Conservation (phyloP, 108 stramenopile genomes). For the Nitzschia putrida region DNA sequence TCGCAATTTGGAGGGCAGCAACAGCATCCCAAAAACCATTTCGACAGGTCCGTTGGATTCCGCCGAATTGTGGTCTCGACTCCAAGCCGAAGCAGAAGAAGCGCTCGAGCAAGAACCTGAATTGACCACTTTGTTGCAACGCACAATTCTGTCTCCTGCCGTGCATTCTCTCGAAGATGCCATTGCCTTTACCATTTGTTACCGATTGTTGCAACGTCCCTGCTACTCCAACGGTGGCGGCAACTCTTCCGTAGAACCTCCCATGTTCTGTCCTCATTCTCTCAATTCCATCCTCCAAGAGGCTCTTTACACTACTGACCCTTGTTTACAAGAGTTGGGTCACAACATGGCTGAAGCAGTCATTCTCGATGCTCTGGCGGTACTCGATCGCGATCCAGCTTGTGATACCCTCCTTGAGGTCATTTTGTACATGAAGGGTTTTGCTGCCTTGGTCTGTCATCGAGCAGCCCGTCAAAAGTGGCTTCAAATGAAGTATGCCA, state of each 20-base stretch:
- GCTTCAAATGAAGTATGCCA: slow-evolving; percentile 28
- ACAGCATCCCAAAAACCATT: neutral
- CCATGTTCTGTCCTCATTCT: slow-evolving; percentile 49
- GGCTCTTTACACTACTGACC: slow-evolving; percentile 25
- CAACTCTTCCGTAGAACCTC: neutral
- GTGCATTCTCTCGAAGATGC: slow-evolving; percentile 45
- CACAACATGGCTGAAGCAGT: slow-evolving; percentile 69
- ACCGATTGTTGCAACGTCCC: slow-evolving; percentile 30
- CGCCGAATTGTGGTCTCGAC: neutral
- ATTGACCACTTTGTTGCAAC: slow-evolving; percentile 29
- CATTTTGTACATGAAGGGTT: slow-evolving; percentile 73
- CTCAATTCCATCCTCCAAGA: slow-evolving; percentile 39
- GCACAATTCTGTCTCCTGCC: slow-evolving; percentile 35
- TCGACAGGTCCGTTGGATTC: neutral
- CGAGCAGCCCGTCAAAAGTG: slow-evolving; percentile 73
- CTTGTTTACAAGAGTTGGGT: slow-evolving; percentile 46
- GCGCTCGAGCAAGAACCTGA: slow-evolving; percentile 44
- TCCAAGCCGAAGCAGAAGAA: slow-evolving; percentile 25
- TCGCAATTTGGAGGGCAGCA: neutral
- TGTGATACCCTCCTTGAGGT: slow-evolving; percentile 61
- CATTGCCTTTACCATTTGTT: slow-evolving; percentile 36
- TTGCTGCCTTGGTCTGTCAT: slow-evolving; percentile 78
- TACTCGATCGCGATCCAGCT: slow-evolving; percentile 66
- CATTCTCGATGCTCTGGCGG: slow-evolving; percentile 56
- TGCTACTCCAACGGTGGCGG: neutral